These are phyloP conservation scores for Abortiporus biennis DNA, from an alignment of 1,284 basidiomycete genomes.

Conservation along the genomic window DNA sequence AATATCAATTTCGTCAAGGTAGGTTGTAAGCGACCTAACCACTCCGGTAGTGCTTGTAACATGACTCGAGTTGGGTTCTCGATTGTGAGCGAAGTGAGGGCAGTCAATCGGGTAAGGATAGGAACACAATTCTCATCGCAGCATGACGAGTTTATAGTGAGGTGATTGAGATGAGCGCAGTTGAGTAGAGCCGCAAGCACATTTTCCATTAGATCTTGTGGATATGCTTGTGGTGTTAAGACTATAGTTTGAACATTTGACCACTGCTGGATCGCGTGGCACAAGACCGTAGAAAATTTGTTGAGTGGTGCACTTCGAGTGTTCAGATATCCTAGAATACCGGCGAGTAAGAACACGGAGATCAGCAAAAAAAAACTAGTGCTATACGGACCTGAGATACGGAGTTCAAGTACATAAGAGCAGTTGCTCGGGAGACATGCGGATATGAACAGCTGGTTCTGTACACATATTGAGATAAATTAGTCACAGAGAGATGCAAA, in stretches of 20 bases:
- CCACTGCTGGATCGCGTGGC: constrained; percentile 19
- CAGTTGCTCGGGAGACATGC: constrained; percentile 35
- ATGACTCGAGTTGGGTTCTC: constrained; percentile 36
- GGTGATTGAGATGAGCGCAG: constrained; percentile 22
- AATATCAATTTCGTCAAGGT: constrained; percentile 33
- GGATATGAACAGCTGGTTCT: constrained; percentile 26
- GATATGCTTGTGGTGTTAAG: constrained; percentile 32
- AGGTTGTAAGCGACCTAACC: constrained; percentile 31
- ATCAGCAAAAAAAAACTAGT: background rate
- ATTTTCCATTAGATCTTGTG: constrained; percentile 30
- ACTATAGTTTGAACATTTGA: constrained; percentile 30
- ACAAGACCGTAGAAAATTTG: background rate
- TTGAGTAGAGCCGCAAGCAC: constrained; percentile 23
- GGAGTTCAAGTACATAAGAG: constrained; percentile 31
- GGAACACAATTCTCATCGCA: constrained; percentile 27
- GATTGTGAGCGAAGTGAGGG: constrained; percentile 33
- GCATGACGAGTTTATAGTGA: constrained; percentile 37
- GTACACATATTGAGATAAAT: no score
- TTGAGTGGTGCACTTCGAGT: constrained; percentile 8
- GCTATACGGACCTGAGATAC: constrained; percentile 34
- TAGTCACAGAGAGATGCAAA: constrained; percentile 11
- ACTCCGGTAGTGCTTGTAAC: constrained; percentile 37
- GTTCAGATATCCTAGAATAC: constrained; percentile 28
- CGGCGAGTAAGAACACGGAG: background rate
- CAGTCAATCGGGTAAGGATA: constrained; percentile 25